Base-by-base conservation (phyloP, 2,329 filamentous ascomycete genomes). In the Madurella fahalii region DNA sequence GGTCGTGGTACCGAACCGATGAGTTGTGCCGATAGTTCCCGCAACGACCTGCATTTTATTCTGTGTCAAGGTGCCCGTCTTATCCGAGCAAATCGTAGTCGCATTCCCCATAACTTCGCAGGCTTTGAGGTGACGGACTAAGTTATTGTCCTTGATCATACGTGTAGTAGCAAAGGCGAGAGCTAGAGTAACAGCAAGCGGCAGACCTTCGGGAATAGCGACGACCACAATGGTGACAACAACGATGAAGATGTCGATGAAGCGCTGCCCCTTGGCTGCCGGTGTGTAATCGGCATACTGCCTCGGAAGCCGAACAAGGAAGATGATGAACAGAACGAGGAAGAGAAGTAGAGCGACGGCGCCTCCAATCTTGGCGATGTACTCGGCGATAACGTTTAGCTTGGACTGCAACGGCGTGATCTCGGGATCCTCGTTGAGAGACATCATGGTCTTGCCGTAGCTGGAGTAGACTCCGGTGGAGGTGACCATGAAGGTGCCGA, bases 61-160 rank as follows among this genome's bases (percentile, higher is more conserved):
- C 65, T 86, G 83, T 0, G 83, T 86, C 47, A 86, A 70, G 5
- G 83, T 86, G 45, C 83, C 83, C 0, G 83, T 86, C 70, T 86
- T 86, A 71, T 86, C 83, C 0, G 82, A 85, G 70, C 83, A 86
- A 48, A 86, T 85, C 0, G 81, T 83, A 1, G 85, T 88, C 7
- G 86, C 87, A 64, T 89, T 90, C 50, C 87, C 87, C 87, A 90
- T 90, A 44, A 89, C 89, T 69, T 90, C 87, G 64, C 87, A 90
- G 18, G 87, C 86, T 64, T 88, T 87, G 53, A 91, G 77, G 54
- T 90, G 85, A 37, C 87, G 83, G 43, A 90, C 87, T 55, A 91
- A 72, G 63, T 90, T 90, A 71, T 88, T 87, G 69, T 90, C 87
- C 63, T 82, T 86, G 55, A 90, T 71, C 87, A 90, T 90, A 52